Base-by-base conservation (phyloP, 116 monocot species). In the Iris pallida region DNA sequence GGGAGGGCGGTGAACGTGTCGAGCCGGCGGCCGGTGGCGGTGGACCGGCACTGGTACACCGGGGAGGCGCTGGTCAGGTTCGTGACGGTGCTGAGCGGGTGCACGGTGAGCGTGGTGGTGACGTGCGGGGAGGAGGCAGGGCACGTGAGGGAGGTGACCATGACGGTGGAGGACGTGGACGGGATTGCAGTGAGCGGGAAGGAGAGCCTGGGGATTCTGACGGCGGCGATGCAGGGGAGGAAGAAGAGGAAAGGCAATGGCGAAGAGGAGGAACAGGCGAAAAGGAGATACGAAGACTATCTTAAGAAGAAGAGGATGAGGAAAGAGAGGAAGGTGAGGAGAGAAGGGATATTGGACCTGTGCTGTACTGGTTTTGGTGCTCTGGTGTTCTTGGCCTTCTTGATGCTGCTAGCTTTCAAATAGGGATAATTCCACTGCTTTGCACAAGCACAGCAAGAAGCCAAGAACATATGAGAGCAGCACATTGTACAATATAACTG, bases 41-140 rank as follows among this genome's bases (percentile, higher is more conserved):
- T 73, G 6, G 73, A 73, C 43, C 14, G 14, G 64, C 53, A 73
- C 45, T 73, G 73, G 73, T 73, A 63, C 73, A 55, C 63, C 45
- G 73, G 73, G 5, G 73, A 64, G 63, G 55, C 45, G 0, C 54
- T 41, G 14, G 73, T 73, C n/a, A 42, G 46, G 13, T 73, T 73
- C 8, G 73, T 46, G 1, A 46, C 45, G 63, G 56, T 64, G 0
- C 6, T 44, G 6, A 16, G 54, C 4, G 61, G 59, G 2, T 42
- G 62, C 6, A 62, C 63, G 2, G 71, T 43, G 5, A 61, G 42
- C n/a, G 63, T 49, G 15, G 62, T 61, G 42, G 60, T 71, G 48
- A 71, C 61, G 17, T 71, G 71, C 63, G 61, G 44, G 42, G 54
- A 67, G 40, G 53, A 47, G 67, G 15, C 5, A 8, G 61, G 61